Conservation (phyloP, 139 green algal genomes). For the Micromonas pusilla region DNA sequence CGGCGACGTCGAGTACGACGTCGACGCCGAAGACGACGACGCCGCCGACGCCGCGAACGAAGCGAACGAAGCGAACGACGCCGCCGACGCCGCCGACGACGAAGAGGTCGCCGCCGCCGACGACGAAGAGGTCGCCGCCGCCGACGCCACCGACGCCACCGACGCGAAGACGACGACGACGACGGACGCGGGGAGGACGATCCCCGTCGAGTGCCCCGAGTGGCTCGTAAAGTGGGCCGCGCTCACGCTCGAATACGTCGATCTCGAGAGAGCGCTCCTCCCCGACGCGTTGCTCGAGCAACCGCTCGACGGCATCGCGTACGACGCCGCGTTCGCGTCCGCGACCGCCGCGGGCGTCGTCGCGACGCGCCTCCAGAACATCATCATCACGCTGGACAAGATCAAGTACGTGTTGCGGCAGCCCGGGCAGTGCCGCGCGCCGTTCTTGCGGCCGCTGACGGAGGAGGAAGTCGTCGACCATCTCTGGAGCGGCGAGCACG, state of each 20-base stretch:
- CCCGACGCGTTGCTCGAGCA: conserved; percentile 27
- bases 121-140: too few species aligned
- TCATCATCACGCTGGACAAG: conserved; percentile 86
- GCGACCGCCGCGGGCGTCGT: conserved; percentile 42
- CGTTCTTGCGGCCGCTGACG: conserved; percentile 48
- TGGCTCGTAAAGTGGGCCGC: conserved; percentile 83
- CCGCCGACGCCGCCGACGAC: too few species aligned
- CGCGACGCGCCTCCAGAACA: conserved; percentile 68
- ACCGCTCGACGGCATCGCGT: background rate
- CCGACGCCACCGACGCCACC: too few species aligned
- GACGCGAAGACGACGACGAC: conserved; percentile 1
- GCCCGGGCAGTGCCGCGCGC: conserved; percentile 33
- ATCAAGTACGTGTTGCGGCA: conserved; percentile 45
- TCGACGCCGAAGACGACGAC: too few species aligned
- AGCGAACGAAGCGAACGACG: too few species aligned
- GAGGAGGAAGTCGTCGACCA: conserved; percentile 55
- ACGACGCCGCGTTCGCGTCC: conserved; percentile 4
- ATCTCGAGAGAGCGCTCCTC: conserved; percentile 59
- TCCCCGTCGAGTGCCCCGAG: conserved; percentile 27
- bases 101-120: too few species aligned
- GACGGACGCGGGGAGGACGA: conserved; percentile 16
- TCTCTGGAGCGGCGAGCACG: conserved; percentile 52
- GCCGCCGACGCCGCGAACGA: too few species aligned
- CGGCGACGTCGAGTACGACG: too few species aligned
- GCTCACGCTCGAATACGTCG: conserved; percentile 61